Percentiles rank a stretch among this genome's conserved stretches.
Conservation (phyloP, 1,139 yeast genomes). For the Geotrichum australiense region DNA sequence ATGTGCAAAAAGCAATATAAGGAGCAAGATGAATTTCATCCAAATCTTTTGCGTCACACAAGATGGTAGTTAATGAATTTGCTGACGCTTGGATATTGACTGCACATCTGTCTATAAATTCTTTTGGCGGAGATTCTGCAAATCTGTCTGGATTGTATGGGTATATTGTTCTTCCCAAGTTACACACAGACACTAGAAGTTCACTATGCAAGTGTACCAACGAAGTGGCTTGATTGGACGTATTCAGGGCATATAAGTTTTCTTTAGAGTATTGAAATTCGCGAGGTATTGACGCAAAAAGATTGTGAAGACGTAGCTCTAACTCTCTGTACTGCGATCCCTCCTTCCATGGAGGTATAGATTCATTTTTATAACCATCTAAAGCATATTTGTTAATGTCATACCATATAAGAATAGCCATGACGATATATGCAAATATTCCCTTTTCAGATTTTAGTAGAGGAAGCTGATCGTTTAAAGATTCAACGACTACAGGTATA, state of each 20-base stretch:
- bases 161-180: constrained; percentile 26
- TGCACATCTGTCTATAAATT: constrained; percentile 29
- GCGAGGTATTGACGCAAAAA: constrained; percentile 21
- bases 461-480: constrained; percentile 21
- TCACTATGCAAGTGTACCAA: constrained; percentile 27
- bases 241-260: constrained; percentile 22
- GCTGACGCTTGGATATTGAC: constrained; percentile 31
- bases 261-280: constrained; percentile 23
- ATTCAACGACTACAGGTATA: constrained; percentile 28
- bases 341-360: constrained; percentile 25
- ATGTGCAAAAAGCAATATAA: constrained; percentile 34
- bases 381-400: constrained; percentile 28
- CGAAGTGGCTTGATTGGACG: constrained; percentile 23
- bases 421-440: constrained; percentile 30
- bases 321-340: constrained; percentile 20
- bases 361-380: constrained; percentile 19
- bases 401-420: constrained; percentile 32
- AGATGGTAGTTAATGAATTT: constrained; percentile 30
- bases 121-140: constrained; percentile 25
- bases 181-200: constrained; percentile 25
- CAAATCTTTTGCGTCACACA: constrained; percentile 29
- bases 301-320: constrained; percentile 16
- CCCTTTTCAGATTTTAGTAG: constrained; percentile 14
- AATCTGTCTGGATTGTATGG: constrained; percentile 20
- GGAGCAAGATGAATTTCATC: constrained; percentile 34